Percentiles rank a stretch among this genome's conserved stretches.
Evolutionary conservation across 2,329 filamentous ascomycete genomes (phyloP).

Genomic region (Botryosphaeria dothidea): DNA sequence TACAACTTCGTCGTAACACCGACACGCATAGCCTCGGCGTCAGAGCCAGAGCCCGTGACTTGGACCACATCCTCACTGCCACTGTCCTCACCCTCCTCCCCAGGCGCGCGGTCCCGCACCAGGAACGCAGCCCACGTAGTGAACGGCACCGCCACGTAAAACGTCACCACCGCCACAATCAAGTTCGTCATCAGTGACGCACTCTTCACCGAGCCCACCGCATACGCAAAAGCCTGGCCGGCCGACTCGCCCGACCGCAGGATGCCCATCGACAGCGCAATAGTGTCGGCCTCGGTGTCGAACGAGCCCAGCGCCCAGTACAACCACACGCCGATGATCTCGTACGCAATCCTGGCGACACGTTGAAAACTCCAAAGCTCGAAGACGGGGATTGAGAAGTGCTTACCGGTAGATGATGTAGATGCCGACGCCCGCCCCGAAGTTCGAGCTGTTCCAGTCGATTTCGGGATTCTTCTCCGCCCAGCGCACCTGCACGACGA

Average conservation of each 20-base stretch:
- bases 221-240: constrained; percentile 50
- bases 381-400: too few relatives aligned
- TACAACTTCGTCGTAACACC: background rate
- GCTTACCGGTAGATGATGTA: constrained; percentile 50
- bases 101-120: background rate
- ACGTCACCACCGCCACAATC: constrained; percentile 51
- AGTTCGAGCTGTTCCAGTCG: constrained; percentile 48
- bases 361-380: background rate
- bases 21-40: background rate
- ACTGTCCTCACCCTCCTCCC: background rate
- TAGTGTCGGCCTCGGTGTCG: constrained; percentile 53
- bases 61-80: background rate
- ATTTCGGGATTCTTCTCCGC: constrained; percentile 32
- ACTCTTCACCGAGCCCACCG: constrained; percentile 49
- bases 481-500: constrained; percentile 40
- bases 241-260: constrained; percentile 53
- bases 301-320: constrained; percentile 56
- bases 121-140: constrained; percentile 27
- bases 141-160: constrained; percentile 39
- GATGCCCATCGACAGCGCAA: constrained; percentile 52
- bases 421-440: constrained; percentile 50
- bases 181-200: constrained; percentile 50
- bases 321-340: constrained; percentile 43
- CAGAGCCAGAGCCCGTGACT: background rate
- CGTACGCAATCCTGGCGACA: background rate